A percentile compares a stretch with the other conserved stretches of the same genome.
phyloP scores from a whole-genome alignment of 208 protist species.

The Phytomonas francai region DNA sequence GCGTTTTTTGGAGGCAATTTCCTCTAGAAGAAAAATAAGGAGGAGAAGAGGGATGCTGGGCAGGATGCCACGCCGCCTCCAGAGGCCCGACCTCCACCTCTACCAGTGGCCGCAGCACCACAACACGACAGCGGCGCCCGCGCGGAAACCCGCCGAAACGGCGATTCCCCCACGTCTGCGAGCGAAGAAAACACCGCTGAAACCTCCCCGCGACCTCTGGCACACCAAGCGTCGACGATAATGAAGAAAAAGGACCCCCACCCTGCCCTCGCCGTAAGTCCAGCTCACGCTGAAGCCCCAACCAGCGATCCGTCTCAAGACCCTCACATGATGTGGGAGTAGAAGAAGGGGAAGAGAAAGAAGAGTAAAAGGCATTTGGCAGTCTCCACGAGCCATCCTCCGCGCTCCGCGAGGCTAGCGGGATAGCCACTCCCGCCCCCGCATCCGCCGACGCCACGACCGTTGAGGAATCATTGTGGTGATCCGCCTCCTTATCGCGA shows the following conservation, averaged over 20 bases:
- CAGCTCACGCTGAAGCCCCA: too few relatives aligned
- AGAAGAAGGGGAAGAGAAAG: too few relatives aligned
- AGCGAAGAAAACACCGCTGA: constrained; percentile 63
- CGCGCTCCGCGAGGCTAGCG: constrained; percentile 14
- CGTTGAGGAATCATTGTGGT: not conserved
- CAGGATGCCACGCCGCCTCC: constrained; percentile 38
- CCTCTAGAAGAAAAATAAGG: not conserved
- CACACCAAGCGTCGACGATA: constrained; percentile 8
- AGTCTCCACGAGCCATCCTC: not conserved
- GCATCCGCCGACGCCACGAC: too few relatives aligned
- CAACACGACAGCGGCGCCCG: constrained; percentile 34
- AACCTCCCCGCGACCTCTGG: constrained; percentile 60
- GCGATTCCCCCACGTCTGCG: constrained; percentile 15
- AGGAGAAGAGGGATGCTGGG: too few relatives aligned
- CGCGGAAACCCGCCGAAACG: constrained; percentile 20
- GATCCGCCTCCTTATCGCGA: not conserved
- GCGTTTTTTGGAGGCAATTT: not conserved
- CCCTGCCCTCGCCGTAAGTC: too few relatives aligned
- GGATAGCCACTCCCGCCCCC: constrained; percentile 40
- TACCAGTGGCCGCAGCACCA: constrained; percentile 45
- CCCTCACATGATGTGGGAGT: too few relatives aligned
- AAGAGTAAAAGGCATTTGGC: too few relatives aligned
- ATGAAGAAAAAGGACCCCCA: not conserved
- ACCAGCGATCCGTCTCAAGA: too few relatives aligned
- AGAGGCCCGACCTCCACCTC: constrained; percentile 21